phyloP scores from a whole-genome alignment of 176 grass and related monocot species.

The Rhynchospora breviuscula region DNA sequence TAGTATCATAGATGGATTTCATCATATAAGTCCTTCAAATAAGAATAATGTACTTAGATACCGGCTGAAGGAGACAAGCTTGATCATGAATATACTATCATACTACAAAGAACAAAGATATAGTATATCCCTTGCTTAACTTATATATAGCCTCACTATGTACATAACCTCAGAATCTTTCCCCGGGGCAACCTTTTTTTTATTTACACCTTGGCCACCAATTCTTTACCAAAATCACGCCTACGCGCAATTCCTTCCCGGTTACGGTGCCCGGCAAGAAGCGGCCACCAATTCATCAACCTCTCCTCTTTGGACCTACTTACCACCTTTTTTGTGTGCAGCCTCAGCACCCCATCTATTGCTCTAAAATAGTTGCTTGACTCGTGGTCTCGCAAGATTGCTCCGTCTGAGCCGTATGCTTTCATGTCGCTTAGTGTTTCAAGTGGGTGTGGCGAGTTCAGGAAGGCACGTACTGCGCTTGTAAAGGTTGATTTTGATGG shows the following conservation, averaged over 20 bases:
- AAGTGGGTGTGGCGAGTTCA: constrained; percentile 92
- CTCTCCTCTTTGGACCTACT: constrained; percentile 46
- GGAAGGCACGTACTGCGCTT: constrained; percentile 68
- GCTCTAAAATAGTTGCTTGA: constrained; percentile 82
- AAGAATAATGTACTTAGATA: background rate
- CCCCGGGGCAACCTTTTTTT: constrained; percentile 14
- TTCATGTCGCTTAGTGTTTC: constrained; percentile 88
- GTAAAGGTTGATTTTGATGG: constrained; percentile 36
- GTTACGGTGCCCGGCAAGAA: constrained; percentile 30
- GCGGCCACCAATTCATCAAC: constrained; percentile 68
- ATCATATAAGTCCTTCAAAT: background rate
- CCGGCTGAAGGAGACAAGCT: background rate
- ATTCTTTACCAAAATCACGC: constrained; percentile 39
- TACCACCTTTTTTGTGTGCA: constrained; percentile 38
- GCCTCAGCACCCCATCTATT: constrained; percentile 40
- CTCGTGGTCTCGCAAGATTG: constrained; percentile 94
- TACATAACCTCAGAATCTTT: constrained; percentile 32
- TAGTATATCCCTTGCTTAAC: constrained; percentile 24
- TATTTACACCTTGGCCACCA: constrained; percentile 38
- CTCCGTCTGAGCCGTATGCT: constrained; percentile 75
- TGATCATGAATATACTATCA: constrained; percentile 9
- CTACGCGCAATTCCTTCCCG: constrained; percentile 23
- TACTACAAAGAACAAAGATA: constrained; percentile 15
- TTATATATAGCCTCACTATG: constrained; percentile 13
- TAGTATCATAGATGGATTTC: background rate